Evolutionary conservation across 2,329 filamentous ascomycete genomes (phyloP), one percentile per base, ranked within the genome.

Genomic region (Penicillium crustosum): DNA sequence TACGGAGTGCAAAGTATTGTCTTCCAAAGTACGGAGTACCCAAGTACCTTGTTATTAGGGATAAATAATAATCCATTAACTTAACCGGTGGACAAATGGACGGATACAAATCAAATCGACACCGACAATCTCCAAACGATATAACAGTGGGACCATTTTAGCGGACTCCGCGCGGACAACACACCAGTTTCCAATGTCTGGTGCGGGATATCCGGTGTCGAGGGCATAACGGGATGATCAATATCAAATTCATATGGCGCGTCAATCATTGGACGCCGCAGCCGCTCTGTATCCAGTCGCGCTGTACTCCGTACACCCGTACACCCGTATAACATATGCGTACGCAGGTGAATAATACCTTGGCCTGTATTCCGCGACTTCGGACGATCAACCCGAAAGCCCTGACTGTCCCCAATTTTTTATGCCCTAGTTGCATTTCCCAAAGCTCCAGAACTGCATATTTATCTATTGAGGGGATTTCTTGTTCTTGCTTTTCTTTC

Each of bases 201-300:
- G 27, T 59, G 56, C 61, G 64, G 62, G 52, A 58, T 53, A 57
- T 65, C 62, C 57, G 62, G 53, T 55, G 55, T 51, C 55, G 47
- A 49, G 35, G 4, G 38, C 41, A 52, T n/a, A 17, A 54, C 55
- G 55, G 55, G 62, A 60, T 63, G 61, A 66, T 61, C 61, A 49
- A 64, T 66, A 66, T 64, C 61, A 64, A 64, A 58, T 61, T n/a
- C 47, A 59, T 62, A 57, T 57, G 54, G 57, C 61, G 56, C 39
- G 45, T 29, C 50, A 53, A 54, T 59, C 62, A 67, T 66, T 66
- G 64, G 64, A 64, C 58, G 63, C 64, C 61, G 63, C 63, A 66
- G 58, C 64, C 64, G 64, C 64, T 58, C 21, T 33, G 49, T 49
- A 58, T 62, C 62, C 63, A 63, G 57, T 49, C 39, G 45, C 55